These are phyloP conservation scores for Onygena corvina DNA, from an alignment of 2,329 filamentous ascomycete species.

Conservation along the genomic window DNA sequence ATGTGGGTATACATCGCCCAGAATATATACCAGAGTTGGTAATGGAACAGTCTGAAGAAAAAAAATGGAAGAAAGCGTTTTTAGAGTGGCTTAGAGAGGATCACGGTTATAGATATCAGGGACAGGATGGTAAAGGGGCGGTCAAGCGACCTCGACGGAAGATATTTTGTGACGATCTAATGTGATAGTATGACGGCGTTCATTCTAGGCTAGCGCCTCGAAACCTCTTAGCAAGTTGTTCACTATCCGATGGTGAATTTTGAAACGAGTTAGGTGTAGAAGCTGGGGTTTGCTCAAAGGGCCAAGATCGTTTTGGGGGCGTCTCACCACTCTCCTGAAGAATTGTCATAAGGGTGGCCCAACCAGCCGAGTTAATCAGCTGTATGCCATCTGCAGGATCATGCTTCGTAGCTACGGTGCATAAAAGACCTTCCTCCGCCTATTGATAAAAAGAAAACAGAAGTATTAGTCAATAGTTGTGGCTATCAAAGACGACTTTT, in stretches of 20 bases:
- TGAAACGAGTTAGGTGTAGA: constrained; percentile 21
- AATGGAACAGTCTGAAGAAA: too few relatives aligned
- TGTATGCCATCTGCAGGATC: constrained; percentile 71
- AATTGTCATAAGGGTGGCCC: constrained; percentile 87
- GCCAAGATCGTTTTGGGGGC: constrained; percentile 59
- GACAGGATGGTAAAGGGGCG: not conserved
- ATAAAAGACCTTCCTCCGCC: constrained; percentile 82
- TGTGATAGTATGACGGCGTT: constrained; percentile 12
- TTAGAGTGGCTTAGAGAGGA: not conserved
- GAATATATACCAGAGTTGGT: too few relatives aligned
- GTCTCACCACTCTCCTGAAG: constrained; percentile 95
- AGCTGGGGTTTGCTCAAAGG: constrained; percentile 22
- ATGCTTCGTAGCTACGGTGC: constrained; percentile 68
- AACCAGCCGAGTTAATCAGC: constrained; percentile 75
- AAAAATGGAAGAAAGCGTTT: too few relatives aligned
- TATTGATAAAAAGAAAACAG: constrained; percentile 30
- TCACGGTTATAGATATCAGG: not conserved
- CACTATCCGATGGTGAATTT: constrained; percentile 39
- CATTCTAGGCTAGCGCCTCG: constrained; percentile 48
- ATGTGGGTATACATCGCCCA: too few relatives aligned
- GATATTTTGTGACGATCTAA: constrained; percentile 5
- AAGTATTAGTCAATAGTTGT: not conserved
- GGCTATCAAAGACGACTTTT: not conserved
- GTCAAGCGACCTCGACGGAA: not conserved
- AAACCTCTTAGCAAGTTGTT: constrained; percentile 53